Conservation (phyloP, 148 eudicot species). For the Gaultheria prostrata region DNA sequence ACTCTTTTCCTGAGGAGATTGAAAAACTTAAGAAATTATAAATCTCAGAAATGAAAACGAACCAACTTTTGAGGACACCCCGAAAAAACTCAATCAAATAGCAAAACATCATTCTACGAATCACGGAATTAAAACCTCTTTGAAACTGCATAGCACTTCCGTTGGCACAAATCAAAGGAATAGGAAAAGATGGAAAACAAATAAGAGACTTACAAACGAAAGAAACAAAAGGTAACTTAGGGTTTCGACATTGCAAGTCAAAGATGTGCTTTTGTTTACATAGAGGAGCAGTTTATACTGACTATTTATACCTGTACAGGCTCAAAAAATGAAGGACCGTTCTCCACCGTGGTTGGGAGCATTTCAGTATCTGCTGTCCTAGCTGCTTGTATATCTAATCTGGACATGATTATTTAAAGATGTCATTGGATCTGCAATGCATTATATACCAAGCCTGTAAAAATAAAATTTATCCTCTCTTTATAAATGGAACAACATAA, state of each 20-base stretch:
- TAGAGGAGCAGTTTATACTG: not conserved
- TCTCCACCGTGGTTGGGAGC: constrained; percentile 11
- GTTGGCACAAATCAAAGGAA: not conserved
- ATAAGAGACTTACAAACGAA: not conserved
- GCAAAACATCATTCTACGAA: not conserved
- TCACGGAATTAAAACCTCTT: not conserved
- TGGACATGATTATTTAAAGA: constrained; percentile 19
- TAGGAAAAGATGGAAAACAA: not conserved
- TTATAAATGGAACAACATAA: not conserved
- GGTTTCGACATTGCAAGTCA: not conserved
- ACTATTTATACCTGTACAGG: constrained; percentile 31
- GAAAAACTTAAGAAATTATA: not conserved
- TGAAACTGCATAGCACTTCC: constrained; percentile 7
- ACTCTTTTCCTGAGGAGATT: constrained; percentile 44
- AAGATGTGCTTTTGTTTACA: not conserved
- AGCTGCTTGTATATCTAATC: constrained; percentile 36
- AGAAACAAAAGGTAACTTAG: not conserved
- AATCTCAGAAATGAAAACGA: not conserved
- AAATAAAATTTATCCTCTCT: not conserved
- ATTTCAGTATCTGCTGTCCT: constrained; percentile 19
- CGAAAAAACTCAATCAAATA: not conserved
- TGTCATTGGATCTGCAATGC: not conserved
- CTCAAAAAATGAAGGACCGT: constrained; percentile 22
- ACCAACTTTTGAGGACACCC: not conserved
- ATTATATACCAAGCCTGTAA: not conserved